These are phyloP conservation scores for Phylloporus rhodoxanthus DNA, from an alignment of 768 basidiomycete genomes.

Conservation along the genomic window DNA sequence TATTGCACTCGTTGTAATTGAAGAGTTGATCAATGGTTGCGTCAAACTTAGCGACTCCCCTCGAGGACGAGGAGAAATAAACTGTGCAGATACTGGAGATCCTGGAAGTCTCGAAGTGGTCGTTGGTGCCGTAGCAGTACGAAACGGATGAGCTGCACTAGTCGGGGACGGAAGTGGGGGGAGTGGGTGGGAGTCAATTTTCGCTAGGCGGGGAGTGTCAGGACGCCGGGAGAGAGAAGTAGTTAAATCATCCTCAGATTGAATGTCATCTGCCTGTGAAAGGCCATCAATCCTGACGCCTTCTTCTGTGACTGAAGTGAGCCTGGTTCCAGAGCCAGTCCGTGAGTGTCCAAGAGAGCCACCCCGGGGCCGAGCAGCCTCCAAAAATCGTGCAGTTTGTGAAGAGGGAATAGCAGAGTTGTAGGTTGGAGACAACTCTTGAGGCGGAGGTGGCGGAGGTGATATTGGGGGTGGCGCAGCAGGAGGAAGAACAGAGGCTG, in stretches of 20 bases:
- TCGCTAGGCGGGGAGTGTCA: constrained; percentile 39
- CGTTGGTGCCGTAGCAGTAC: constrained; percentile 20
- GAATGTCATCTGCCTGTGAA: constrained; percentile 20
- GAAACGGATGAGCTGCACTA: constrained; percentile 25
- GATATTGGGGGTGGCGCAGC: constrained; percentile 58
- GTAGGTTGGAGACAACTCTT: constrained; percentile 30
- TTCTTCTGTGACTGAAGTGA: constrained; percentile 63
- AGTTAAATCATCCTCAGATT: constrained; percentile 29
- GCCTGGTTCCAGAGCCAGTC: constrained; percentile 49
- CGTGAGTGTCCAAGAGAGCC: constrained; percentile 50
- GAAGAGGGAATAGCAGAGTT: constrained; percentile 28
- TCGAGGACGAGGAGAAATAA: constrained; percentile 46
- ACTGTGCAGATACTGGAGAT: constrained; percentile 40
- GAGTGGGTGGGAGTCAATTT: constrained; percentile 57
- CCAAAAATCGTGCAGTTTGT: constrained; percentile 30
- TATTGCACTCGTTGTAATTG: constrained; percentile 60
- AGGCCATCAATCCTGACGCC: constrained; percentile 34
- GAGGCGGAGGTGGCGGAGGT: constrained; percentile 54
- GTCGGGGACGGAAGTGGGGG: constrained; percentile 59
- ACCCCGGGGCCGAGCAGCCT: constrained; percentile 39
- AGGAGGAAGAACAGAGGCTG: constrained; percentile 58
- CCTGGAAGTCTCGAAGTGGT: constrained; percentile 37
- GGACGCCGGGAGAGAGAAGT: constrained; percentile 29
- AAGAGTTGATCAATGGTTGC: constrained; percentile 50
- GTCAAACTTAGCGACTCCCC: constrained; percentile 43